Percentiles rank a stretch among this genome's conserved stretches.
phyloP scores from a whole-genome alignment of 306 rosid genomes.

The Sesbania bispinosa region DNA sequence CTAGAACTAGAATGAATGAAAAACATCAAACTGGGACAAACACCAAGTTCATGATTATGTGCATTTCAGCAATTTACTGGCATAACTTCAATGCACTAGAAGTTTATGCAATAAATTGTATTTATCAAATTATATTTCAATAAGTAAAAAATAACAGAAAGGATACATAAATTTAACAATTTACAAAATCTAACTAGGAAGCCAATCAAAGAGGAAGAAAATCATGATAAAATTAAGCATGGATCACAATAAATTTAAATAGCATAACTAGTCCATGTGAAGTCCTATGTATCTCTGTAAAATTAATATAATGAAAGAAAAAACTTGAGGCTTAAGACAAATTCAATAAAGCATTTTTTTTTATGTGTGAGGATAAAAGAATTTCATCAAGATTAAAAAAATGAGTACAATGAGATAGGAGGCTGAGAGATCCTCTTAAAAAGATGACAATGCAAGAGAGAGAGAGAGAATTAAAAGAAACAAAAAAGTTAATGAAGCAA shows the following conservation, averaged over 20 bases:
- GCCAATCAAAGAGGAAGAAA: neutral
- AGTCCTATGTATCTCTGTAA: neutral
- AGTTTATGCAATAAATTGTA: conserved; percentile 1
- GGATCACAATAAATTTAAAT: neutral
- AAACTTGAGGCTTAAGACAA: neutral
- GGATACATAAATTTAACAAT: neutral
- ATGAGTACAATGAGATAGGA: neutral
- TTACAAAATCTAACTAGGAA: neutral
- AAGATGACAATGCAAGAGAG: neutral
- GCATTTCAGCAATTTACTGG: neutral
- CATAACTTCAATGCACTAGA: conserved; percentile 7
- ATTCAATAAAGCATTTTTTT: neutral
- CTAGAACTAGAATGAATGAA: neutral
- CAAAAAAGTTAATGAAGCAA: neutral
- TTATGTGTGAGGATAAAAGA: neutral
- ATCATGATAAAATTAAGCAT: neutral
- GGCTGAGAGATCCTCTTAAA: neutral
- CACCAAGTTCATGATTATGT: neutral
- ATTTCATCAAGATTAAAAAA: neutral
- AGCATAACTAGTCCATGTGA: neutral
- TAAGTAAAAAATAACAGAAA: conserved; percentile 3
- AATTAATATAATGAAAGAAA: neutral
- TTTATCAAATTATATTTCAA: neutral
- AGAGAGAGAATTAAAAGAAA: neutral
- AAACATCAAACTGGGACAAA: conserved; percentile 1